A percentile compares a stretch with the other conserved stretches of the same genome.
Evolutionary conservation across 177 flowering plant genomes (phyloP).

Genomic region (Vitis hybrid): DNA sequence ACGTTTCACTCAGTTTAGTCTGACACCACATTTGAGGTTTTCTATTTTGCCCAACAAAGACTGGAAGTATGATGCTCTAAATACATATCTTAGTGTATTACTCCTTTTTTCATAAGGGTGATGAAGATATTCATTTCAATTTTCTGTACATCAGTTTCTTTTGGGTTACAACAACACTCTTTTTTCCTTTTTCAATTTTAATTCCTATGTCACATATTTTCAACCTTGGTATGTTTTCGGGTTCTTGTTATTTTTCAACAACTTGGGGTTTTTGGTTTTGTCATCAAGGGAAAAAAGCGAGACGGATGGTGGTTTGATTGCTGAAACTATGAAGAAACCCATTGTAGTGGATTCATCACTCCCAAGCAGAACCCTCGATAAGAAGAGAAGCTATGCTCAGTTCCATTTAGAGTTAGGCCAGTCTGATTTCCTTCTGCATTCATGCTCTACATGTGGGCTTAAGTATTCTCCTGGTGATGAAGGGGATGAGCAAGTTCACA

Average conservation of each 20-base stretch:
- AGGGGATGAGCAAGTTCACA: constrained; percentile 71
- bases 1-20: too few relatives aligned
- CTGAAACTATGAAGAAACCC: background rate
- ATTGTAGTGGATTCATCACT: constrained; percentile 9
- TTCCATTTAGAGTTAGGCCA: constrained; percentile 83
- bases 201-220: too few relatives aligned
- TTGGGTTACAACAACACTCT: too few relatives aligned
- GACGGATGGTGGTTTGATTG: background rate
- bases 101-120: background rate
- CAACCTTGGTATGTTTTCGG: too few relatives aligned
- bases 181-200: too few relatives aligned
- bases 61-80: too few relatives aligned
- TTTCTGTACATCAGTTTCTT: too few relatives aligned
- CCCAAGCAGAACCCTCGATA: constrained; percentile 22
- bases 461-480: constrained; percentile 71
- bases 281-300: background rate
- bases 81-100: too few relatives aligned
- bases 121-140: background rate
- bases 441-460: constrained; percentile 61
- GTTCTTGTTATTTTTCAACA: too few relatives aligned
- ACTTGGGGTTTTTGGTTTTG: too few relatives aligned
- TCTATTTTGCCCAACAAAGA: too few relatives aligned
- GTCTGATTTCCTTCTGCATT: constrained; percentile 74
- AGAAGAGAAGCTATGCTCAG: constrained; percentile 88
- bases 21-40: too few relatives aligned